Evolutionary conservation across 305 asterid species (phyloP).

Genomic region (Coffea humblotiana): DNA sequence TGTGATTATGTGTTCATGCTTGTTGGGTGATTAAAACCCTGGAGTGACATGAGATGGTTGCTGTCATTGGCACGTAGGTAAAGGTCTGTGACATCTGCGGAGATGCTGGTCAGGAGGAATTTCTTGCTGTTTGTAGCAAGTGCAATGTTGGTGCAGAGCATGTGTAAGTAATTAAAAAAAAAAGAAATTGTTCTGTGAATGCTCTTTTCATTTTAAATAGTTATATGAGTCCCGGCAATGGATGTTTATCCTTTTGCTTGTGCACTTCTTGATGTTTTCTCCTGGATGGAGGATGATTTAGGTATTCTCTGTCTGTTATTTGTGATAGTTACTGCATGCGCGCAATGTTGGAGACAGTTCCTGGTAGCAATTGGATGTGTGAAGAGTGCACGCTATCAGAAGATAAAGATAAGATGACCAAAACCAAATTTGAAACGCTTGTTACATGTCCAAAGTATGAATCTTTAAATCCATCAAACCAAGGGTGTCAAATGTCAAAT

Average conservation of each 20-base stretch:
- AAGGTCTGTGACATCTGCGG: conserved; percentile 90
- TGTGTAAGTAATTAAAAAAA: conserved; percentile 42
- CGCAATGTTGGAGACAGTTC: conserved; percentile 68
- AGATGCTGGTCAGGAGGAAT: conserved; percentile 76
- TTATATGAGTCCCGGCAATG: too few species aligned
- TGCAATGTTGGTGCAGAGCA: conserved; percentile 90
- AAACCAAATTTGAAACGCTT: too few species aligned
- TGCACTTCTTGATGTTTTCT: too few species aligned
- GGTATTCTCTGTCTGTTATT: background rate
- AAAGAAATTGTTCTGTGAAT: background rate
- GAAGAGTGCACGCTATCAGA: conserved; percentile 52
- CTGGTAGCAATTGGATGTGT: conserved; percentile 77
- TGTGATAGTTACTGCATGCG: conserved; percentile 33
- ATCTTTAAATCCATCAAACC: too few species aligned
- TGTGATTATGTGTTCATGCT: background rate
- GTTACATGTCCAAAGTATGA: too few species aligned
- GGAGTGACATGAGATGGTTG: background rate
- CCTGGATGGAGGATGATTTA: too few species aligned
- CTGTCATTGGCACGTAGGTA: conserved; percentile 37
- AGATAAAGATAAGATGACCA: conserved; percentile 12
- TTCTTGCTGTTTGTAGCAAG: conserved; percentile 71
- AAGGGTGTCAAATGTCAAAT: too few species aligned
- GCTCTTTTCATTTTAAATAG: too few species aligned
- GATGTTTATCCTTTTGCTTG: too few species aligned
- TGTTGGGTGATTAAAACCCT: background rate